phyloP scores from a whole-genome alignment of 2,329 filamentous ascomycete genomes.

The Ceratocystis smalleyi region DNA sequence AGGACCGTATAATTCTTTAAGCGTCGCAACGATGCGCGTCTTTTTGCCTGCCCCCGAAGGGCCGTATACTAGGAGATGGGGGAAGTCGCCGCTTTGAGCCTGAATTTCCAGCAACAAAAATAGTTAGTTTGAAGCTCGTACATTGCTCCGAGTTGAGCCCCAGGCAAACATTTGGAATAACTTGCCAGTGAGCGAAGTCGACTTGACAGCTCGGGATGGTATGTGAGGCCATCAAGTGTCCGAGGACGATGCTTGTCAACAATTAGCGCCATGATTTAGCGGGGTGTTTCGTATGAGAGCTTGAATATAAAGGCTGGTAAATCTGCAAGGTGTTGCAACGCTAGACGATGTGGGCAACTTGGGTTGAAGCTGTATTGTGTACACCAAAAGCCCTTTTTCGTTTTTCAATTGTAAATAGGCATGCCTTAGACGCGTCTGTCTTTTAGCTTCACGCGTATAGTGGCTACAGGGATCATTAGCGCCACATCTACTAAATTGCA shows the following conservation, averaged over 20 bases:
- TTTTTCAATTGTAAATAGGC: neutral
- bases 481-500: slow-evolving; percentile 10
- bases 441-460: slow-evolving; percentile 16
- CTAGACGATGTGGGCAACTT: neutral
- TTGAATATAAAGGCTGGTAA: neutral
- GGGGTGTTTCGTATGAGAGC: neutral
- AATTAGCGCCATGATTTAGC: slow-evolving; percentile 45
- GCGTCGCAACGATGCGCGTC: slow-evolving; percentile 83
- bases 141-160: neutral
- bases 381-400: neutral
- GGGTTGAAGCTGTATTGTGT: neutral
- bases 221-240: slow-evolving; percentile 63
- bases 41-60: slow-evolving; percentile 96
- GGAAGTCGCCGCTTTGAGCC: slow-evolving; percentile 95
- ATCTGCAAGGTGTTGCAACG: neutral
- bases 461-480: slow-evolving; percentile 13
- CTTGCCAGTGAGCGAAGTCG: slow-evolving; percentile 71
- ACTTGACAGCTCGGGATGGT: slow-evolving; percentile 77
- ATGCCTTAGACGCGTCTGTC: slow-evolving; percentile 4
- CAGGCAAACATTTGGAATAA: slow-evolving; percentile 6
- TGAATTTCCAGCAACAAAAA: slow-evolving; percentile 26
- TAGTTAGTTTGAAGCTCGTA: neutral
- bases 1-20: slow-evolving; percentile 88
- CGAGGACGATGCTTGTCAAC: slow-evolving; percentile 59
- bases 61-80: slow-evolving; percentile 91